Evolutionary conservation across 306 rosid species (phyloP).

Genomic region (Castanospermum australe): DNA sequence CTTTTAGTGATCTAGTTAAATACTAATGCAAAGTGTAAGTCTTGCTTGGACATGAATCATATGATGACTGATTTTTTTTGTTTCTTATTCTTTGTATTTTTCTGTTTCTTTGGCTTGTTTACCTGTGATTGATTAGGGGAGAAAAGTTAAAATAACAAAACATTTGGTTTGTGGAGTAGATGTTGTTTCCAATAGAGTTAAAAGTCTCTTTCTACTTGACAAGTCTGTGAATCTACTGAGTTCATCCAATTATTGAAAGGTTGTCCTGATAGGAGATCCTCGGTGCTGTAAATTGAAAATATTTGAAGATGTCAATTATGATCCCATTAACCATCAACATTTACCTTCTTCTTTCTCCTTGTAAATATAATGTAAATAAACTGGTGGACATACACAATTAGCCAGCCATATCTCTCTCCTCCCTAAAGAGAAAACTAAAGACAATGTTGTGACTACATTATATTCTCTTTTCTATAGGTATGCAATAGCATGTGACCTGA

Average conservation of each 20-base stretch:
- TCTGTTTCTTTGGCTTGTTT: too few species aligned
- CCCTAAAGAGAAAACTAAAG: neutral
- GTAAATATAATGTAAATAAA: neutral
- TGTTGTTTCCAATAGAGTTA: neutral
- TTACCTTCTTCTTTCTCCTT: neutral
- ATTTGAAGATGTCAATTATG: neutral
- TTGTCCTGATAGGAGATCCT: neutral
- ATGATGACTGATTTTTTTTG: too few species aligned
- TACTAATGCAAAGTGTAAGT: neutral
- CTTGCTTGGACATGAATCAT: neutral
- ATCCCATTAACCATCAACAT: neutral
- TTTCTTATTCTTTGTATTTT: neutral
- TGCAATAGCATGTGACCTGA: conserved; percentile 82
- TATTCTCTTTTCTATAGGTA: conserved; percentile 49
- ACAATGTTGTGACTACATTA: neutral
- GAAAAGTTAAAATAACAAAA: neutral
- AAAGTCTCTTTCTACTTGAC: neutral
- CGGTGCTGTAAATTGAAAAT: neutral
- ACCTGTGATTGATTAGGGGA: neutral
- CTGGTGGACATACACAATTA: neutral
- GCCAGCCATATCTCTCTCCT: neutral
- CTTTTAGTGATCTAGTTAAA: neutral
- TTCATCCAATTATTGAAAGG: neutral
- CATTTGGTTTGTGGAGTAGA: neutral
- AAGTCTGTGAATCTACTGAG: neutral